These are phyloP conservation scores for Coniella lustricola DNA, from an alignment of 2,329 filamentous ascomycete genomes.

Conservation along the genomic window DNA sequence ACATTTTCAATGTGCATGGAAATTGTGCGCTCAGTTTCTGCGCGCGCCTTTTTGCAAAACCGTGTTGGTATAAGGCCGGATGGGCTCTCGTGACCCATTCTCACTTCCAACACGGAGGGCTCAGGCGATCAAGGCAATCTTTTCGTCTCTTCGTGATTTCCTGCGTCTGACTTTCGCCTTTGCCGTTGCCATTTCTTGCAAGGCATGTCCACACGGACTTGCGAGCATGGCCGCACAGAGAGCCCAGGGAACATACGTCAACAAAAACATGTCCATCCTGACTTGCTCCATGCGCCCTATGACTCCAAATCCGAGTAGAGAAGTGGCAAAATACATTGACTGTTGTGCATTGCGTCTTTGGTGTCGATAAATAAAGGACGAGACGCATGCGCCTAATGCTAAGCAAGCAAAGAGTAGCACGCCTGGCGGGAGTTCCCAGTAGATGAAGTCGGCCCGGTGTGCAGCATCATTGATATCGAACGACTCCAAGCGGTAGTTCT, in stretches of 20 bases:
- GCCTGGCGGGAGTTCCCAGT: slow-evolving; percentile 26
- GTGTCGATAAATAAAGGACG: slow-evolving; percentile 29
- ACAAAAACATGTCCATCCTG: slow-evolving; percentile 25
- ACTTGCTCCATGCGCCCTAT: slow-evolving; percentile 21
- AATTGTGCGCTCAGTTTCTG: too few relatives aligned
- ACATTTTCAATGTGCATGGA: too few relatives aligned
- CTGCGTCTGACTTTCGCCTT: neutral
- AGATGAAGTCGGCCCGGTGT: slow-evolving; percentile 9
- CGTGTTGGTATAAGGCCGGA: too few relatives aligned
- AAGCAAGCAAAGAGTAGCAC: slow-evolving; percentile 28
- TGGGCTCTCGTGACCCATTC: too few relatives aligned
- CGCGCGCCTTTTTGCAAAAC: too few relatives aligned
- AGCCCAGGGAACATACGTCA: slow-evolving; percentile 29
- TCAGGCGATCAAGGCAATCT: too few relatives aligned
- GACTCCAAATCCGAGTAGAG: slow-evolving; percentile 19
- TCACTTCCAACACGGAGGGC: too few relatives aligned
- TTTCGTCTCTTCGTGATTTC: too few relatives aligned
- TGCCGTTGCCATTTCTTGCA: neutral
- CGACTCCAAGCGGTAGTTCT: too few relatives aligned
- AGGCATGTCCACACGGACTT: slow-evolving; percentile 23
- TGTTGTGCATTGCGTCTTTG: slow-evolving; percentile 26
- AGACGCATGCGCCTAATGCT: slow-evolving; percentile 29
- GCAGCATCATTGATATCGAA: neutral
- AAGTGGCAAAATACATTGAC: slow-evolving; percentile 24
- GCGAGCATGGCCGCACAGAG: slow-evolving; percentile 28